These are phyloP conservation scores for Penicillium herquei DNA, from an alignment of 495 filamentous ascomycete species.

Conservation along the genomic window DNA sequence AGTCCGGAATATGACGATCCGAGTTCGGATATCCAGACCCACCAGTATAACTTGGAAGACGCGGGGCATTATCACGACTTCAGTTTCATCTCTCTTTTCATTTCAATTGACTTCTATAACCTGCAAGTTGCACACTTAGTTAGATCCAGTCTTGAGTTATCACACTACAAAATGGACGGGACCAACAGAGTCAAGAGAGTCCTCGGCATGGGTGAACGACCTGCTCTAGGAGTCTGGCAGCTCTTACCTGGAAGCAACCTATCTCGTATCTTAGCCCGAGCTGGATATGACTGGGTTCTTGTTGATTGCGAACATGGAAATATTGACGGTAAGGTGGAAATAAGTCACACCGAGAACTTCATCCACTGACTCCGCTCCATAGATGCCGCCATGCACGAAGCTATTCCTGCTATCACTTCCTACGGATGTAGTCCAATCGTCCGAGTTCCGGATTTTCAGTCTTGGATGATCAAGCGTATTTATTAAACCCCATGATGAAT, in stretches of 20 bases:
- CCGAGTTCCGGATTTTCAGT: slow-evolving; percentile 61
- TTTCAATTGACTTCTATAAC: no score
- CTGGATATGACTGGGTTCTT: slow-evolving; percentile 9
- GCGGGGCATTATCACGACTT: not conserved
- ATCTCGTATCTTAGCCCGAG: slow-evolving; percentile 5
- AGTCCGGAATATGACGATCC: not conserved
- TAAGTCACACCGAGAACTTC: not conserved
- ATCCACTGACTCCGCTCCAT: slow-evolving; percentile 2
- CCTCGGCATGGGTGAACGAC: not conserved
- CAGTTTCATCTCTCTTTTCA: no score
- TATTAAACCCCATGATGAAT: slow-evolving; percentile 19
- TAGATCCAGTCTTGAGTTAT: no score
- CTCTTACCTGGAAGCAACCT: slow-evolving; percentile 8
- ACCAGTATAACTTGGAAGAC: not conserved
- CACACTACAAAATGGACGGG: not conserved
- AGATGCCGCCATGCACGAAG: slow-evolving; percentile 78
- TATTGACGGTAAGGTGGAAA: slow-evolving; percentile 1
- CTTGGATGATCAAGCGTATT: slow-evolving; percentile 69
- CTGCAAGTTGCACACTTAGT: no score
- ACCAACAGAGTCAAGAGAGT: slow-evolving; percentile 3
- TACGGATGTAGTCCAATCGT: slow-evolving; percentile 66
- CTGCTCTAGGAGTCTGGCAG: slow-evolving; percentile 8
- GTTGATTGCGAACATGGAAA: slow-evolving; percentile 11
- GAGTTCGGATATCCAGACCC: not conserved
- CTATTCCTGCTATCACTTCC: slow-evolving; percentile 67